A percentile compares a stretch with the other conserved stretches of the same genome.
Evolutionary conservation across 164 flowering plant genomes (phyloP).

Genomic region (Vitis labrusca): DNA sequence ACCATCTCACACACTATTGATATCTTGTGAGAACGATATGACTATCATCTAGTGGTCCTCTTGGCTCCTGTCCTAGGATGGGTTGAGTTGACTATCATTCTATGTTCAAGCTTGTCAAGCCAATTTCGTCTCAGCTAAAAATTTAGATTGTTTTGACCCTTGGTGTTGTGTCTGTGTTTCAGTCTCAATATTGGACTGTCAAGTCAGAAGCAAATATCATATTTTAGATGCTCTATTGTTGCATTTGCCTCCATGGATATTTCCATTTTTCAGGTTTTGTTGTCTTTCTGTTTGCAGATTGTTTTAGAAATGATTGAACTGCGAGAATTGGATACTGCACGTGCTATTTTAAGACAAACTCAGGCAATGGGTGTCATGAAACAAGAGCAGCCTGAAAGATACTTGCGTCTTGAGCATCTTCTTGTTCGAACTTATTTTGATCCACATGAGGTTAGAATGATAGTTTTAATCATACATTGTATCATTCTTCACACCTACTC

Average conservation of each 20-base stretch:
- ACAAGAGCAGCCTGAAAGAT: constrained; percentile 97
- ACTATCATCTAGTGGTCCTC: too few species aligned
- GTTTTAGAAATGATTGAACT: constrained; percentile 99
- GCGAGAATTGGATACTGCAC: constrained; percentile 95
- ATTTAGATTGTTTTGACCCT: too few species aligned
- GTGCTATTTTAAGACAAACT: constrained; percentile 94
- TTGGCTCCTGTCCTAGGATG: too few species aligned
- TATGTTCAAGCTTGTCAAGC: too few species aligned
- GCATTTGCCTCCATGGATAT: not conserved
- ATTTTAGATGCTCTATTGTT: not conserved
- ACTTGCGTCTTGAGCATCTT: constrained; percentile 94
- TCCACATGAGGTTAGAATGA: constrained; percentile 79
- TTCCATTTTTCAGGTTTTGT: not conserved
- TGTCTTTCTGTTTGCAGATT: constrained; percentile 48
- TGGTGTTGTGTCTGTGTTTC: too few species aligned
- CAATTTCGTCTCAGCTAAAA: too few species aligned
- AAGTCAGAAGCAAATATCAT: too few species aligned
- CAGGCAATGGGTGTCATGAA: constrained; percentile 99
- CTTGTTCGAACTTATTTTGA: constrained; percentile 97
- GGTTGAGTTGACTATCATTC: too few species aligned
- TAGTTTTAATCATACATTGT: not conserved
- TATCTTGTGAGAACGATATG: too few species aligned
- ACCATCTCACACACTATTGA: too few species aligned
- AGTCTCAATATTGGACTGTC: too few species aligned
- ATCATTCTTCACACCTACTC: too few species aligned